Evolutionary conservation across 2,329 filamentous ascomycete genomes (phyloP), one percentile per base, ranked within the genome.

Genomic region (Bipolaris cookei): DNA sequence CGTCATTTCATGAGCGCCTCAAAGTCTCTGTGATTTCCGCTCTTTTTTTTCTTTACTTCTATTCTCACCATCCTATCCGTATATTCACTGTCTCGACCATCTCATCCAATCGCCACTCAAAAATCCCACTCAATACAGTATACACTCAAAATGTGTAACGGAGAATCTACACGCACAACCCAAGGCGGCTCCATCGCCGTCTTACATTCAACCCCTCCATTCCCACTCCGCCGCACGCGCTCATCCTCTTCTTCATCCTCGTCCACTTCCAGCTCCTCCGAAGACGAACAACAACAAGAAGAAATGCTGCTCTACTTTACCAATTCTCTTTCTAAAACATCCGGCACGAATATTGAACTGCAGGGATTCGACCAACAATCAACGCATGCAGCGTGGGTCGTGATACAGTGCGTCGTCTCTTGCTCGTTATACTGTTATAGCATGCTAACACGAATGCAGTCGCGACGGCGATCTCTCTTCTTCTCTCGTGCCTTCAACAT

Each of bases 131-230:
- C 25, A 18, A 14, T 11, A n/a, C 14, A 21, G 2, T 5, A 20
- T 32, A 34, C 14, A 20, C 28, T 20, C 23, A 42, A 45, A 8
- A 74, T 75, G 72, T 75, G 72, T 41, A 69, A 69, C 65, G 73
- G 71, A 37, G 35, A 51, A 20, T 75, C 72, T 8, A 62, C 59
- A 6, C 67, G 72, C 39, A 47, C 62, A 6, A 71, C 68, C 35
- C 72, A 75, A 58, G 73, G 73, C n/a, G 73, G 73, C 30, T 71
- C 72, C 1, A 73, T 76, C n/a, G 73, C 73, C 13, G 67, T 75
- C 1, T 63, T 76, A 1, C 66, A 61, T 10, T 66, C 70, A 14
- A 63, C 59, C 16, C 51, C 51, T 10, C 56, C 58, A 35, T 39
- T 60, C 1, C 23, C 30, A 6, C 21, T 25, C 4, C 20, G 23